Base-by-base conservation (phyloP, 257 asterid genomes). In the Dorcoceras hygrometricum region DNA sequence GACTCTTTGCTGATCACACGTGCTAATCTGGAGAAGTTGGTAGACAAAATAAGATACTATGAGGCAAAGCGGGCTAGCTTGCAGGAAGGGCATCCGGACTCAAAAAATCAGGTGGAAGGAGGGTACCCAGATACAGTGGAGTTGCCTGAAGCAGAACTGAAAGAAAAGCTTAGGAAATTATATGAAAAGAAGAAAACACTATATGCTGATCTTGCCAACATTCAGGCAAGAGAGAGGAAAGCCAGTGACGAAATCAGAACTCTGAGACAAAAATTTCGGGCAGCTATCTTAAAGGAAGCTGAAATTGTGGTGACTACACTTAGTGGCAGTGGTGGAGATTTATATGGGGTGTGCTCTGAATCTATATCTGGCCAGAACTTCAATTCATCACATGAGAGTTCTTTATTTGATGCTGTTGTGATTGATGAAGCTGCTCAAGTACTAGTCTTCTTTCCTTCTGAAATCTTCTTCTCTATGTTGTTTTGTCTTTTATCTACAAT, bases 351-450 rank as follows among this genome's bases (percentile, higher is more conserved):
- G 73, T 90, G 99, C 81, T 80, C 95, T 46, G 96, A 87, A 71
- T 82, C 95, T 27, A 66, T 80, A 63, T 78, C 87, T 53, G 76
- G 83, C 80, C 90, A 90, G 76, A 94, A 82, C 73, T 94, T 94
- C 79, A 67, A 79, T 66, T 73, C 75, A 73, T 74, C 95, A 71
- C 76, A 86, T 55, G 99, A 90, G 71, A 78, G 77, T 78, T 68
- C 82, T 67, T 80, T 94, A 50, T 94, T 94, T 83, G 99, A 94
- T 82, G 97, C 97, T 61, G 92, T 94, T 80, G 92, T 94, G 79
- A 86, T 94, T 76, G 99, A 94, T 85, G 99, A 94, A 90, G 99
- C 99, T 26, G 99, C 99, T 68, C 97, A 94, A 78, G 99, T 94
- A 82, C 62, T 77, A 20, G 48, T 7, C 68, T 64, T 65, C 50